phyloP scores from a whole-genome alignment of 495 filamentous ascomycete genomes.

The Talaromyces borbonicus region DNA sequence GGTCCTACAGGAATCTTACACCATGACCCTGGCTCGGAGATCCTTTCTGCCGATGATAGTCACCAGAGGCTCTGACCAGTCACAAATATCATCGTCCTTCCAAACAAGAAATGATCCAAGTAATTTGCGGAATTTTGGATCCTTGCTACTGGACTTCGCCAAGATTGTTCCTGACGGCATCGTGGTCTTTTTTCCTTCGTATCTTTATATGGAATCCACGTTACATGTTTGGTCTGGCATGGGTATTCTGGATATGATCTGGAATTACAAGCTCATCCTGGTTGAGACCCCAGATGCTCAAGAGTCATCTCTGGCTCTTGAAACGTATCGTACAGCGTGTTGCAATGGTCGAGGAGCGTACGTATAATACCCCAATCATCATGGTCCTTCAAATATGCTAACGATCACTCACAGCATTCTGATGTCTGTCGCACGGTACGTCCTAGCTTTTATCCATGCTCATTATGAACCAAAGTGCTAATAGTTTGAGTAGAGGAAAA shows the following conservation, averaged over 20 bases:
- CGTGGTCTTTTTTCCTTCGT: constrained; percentile 98
- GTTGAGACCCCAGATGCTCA: constrained; percentile 97
- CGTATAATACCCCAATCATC: constrained; percentile 38
- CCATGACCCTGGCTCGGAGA: constrained; percentile 89
- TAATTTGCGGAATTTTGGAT: constrained; percentile 93
- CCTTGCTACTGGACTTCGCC: constrained; percentile 82
- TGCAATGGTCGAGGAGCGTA: constrained; percentile 93
- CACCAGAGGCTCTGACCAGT: constrained; percentile 88
- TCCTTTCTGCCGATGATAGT: constrained; percentile 98
- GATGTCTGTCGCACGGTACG: constrained; percentile 7
- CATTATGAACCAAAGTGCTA: neutral
- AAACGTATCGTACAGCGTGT: constrained; percentile 95
- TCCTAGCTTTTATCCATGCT: neutral
- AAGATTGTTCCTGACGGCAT: constrained; percentile 93
- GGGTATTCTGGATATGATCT: constrained; percentile 93
- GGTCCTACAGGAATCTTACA: constrained; percentile 92
- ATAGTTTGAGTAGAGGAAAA: constrained; percentile 89
- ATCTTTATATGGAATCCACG: constrained; percentile 98
- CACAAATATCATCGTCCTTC: constrained; percentile 81
- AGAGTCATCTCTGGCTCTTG: constrained; percentile 89
- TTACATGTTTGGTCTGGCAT: constrained; percentile 99
- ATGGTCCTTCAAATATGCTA: neutral
- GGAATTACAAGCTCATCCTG: constrained; percentile 98
- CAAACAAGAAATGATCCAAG: constrained; percentile 89
- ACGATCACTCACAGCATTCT: neutral